A percentile compares a stretch with the other conserved stretches of the same genome.
Evolutionary conservation across 805 yeast species (phyloP).

Genomic region (Candida palmyrensis): DNA sequence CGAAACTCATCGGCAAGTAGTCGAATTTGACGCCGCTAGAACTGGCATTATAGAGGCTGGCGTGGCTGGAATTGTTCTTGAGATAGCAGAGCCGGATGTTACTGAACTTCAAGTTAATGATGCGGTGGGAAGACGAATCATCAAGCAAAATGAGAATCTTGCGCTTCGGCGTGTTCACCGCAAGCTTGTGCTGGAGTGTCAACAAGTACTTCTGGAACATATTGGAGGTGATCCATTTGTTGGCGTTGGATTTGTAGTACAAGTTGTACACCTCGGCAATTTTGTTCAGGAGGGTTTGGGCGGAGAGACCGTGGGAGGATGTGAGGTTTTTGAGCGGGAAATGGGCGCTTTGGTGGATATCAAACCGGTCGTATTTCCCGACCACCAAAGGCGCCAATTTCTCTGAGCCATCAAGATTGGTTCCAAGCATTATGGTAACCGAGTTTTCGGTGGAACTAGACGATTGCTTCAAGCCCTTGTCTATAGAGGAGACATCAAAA

Average conservation of each 20-base stretch:
- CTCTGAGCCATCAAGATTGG: slow-evolving; percentile 59
- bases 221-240: slow-evolving; percentile 60
- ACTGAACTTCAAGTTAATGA: slow-evolving; percentile 35
- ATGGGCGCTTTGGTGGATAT: slow-evolving; percentile 23
- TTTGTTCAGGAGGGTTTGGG: slow-evolving; percentile 26
- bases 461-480: slow-evolving; percentile 37
- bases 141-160: slow-evolving; percentile 54
- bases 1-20: slow-evolving; percentile 60
- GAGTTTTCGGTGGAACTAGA: slow-evolving; percentile 35
- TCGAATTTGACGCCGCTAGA: slow-evolving; percentile 45
- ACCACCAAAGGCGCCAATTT: slow-evolving; percentile 57
- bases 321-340: slow-evolving; percentile 13
- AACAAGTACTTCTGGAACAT: slow-evolving; percentile 59
- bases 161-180: slow-evolving; percentile 35
- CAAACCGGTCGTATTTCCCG: slow-evolving; percentile 50
- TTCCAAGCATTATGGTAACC: slow-evolving; percentile 55
- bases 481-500: slow-evolving; percentile 40
- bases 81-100: slow-evolving; percentile 31
- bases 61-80: slow-evolving; percentile 34
- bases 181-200: slow-evolving; percentile 54
- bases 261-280: slow-evolving; percentile 48
- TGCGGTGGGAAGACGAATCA: slow-evolving; percentile 59
- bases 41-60: slow-evolving; percentile 26
- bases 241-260: slow-evolving; percentile 53
- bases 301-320: slow-evolving; percentile 5